These are phyloP conservation scores for Ophiocordyceps polyrhachis-furcata DNA, from an alignment of 2,329 filamentous ascomycete species.

Conservation along the genomic window DNA sequence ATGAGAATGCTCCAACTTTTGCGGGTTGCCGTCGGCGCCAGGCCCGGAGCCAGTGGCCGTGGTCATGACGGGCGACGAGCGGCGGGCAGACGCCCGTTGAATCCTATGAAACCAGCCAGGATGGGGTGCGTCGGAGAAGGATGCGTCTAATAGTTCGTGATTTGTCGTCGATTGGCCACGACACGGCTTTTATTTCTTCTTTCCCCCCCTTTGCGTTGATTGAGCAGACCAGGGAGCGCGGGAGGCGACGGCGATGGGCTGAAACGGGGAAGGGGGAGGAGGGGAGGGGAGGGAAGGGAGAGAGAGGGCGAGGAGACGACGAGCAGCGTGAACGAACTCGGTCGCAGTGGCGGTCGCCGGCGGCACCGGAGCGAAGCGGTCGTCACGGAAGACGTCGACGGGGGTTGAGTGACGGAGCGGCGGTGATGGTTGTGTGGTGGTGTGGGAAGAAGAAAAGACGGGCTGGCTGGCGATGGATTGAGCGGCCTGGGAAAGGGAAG, in stretches of 20 bases:
- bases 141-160: neutral
- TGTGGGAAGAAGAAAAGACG: neutral
- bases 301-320: neutral
- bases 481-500: neutral
- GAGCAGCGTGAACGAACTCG: neutral
- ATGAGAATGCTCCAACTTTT: conserved; percentile 31
- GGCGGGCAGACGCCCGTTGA: neutral
- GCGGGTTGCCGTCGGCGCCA: conserved; percentile 6
- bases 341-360: neutral
- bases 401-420: neutral
- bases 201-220: neutral
- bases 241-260: neutral
- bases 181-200: neutral
- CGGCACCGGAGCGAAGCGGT: neutral
- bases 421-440: neutral
- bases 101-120: neutral
- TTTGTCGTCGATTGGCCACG: neutral
- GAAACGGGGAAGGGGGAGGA: neutral
- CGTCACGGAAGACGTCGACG: neutral
- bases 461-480: neutral
- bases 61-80: neutral
- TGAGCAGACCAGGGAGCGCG: neutral
- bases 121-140: neutral
- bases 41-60: conserved; percentile 5
- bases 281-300: neutral